Base-by-base conservation (phyloP, 306 rosid genomes). In the Gillenia trifoliata region DNA sequence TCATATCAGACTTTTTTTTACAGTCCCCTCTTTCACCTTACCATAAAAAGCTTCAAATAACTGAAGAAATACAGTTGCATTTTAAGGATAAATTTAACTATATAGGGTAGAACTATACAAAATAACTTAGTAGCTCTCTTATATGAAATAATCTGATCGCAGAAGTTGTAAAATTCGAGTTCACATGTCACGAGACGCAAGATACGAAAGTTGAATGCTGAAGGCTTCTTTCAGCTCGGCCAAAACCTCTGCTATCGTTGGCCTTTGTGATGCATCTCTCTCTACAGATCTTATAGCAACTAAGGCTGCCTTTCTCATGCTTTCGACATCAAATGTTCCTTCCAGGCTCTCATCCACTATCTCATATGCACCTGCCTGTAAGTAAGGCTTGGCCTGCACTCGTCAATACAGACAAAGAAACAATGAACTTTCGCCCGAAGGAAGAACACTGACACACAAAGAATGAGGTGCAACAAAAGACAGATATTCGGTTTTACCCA, bases 311-410 rank as follows among this genome's bases (percentile, higher is more conserved):
- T 84, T 93, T 71, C 68, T 88, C 96, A 93, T 91, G 85, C 98
- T 93, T 47, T 83, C 83, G 11, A 75, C 77, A 78, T 89, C 94
- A 75, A 84, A 93, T 22, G 65, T 84, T 77, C 85, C 92, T 61
- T 74, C 75, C 61, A 93, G 68, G 77, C 84, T 86, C 22, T 87
- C 92, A 75, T 93, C 98, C 72, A 91, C 97, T 25, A 91, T 86
- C 83, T 93, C 94, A 52, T 72, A 89, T 59, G 91, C 96, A 41
- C 91, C 94, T n/a, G 97, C 98, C 74, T 93, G 98, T 57, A 93
- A 87, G 85, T 91, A 87, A 0, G 98, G 98, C 77, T 89, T 93
- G 71, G 98, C 98, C 98, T 93, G 89, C 84, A 80, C 10, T 74
- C 61, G 56, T 10, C 30, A 47, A 45, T 4, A 23, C 19, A 38